Evolutionary conservation across 2,329 filamentous ascomycete species (phyloP).

Genomic region (Ustilaginoidea virens): DNA sequence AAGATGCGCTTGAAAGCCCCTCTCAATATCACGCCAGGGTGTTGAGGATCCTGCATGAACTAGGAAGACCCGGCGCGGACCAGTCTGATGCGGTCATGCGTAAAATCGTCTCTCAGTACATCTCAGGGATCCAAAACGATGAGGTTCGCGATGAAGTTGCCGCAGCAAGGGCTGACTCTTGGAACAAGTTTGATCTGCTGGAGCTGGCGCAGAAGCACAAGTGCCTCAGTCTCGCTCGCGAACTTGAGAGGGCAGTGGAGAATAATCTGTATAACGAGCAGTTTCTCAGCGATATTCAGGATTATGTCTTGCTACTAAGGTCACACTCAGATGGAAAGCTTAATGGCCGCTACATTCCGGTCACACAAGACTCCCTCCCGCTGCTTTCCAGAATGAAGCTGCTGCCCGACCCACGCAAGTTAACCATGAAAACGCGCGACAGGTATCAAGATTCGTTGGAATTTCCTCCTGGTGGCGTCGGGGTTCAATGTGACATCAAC

Average conservation of each 20-base stretch:
- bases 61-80: conserved; percentile 20
- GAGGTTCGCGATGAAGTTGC: conserved; percentile 28
- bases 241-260: conserved; percentile 38
- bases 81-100: conserved; percentile 3
- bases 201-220: conserved; percentile 35
- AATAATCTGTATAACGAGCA: conserved; percentile 28
- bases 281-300: conserved; percentile 21
- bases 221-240: conserved; percentile 36
- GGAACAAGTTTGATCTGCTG: conserved; percentile 16
- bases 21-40: conserved; percentile 32
- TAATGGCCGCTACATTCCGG: conserved; percentile 15
- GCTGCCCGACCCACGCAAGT: conserved; percentile 33
- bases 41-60: conserved; percentile 13
- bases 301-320: conserved; percentile 36
- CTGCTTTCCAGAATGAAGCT: conserved; percentile 27
- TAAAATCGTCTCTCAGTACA: conserved; percentile 28
- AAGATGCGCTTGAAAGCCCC: conserved; percentile 36
- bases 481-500: conserved; percentile 87
- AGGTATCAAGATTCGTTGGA: conserved; percentile 48
- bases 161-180: conserved; percentile 5
- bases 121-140: conserved; percentile 33
- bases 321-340: conserved; percentile 14
- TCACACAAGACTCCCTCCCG: conserved; percentile 15
- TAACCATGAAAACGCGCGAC: conserved; percentile 34
- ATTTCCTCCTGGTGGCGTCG: conserved; percentile 60